These are phyloP conservation scores for Sicyos edulis DNA, from an alignment of 306 rosid genomes.

Conservation along the genomic window DNA sequence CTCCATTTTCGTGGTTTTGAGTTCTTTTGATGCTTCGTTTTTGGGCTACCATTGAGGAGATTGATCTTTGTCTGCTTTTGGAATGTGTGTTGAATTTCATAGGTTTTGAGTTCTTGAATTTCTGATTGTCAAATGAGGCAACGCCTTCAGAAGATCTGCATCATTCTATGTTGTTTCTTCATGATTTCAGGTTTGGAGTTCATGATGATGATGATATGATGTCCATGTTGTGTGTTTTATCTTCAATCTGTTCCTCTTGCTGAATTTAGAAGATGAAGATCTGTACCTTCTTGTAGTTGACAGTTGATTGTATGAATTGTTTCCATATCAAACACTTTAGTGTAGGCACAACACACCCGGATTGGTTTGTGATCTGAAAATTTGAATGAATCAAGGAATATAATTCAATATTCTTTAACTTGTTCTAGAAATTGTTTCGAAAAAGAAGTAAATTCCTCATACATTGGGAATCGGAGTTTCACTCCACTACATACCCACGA, in stretches of 20 bases:
- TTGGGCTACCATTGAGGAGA: neutral
- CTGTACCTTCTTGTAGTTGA: too few relatives aligned
- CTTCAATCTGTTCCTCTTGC: slow-evolving; percentile 11
- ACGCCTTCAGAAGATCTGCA: slow-evolving; percentile 44
- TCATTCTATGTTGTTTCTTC: slow-evolving; percentile 32
- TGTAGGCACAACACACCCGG: neutral
- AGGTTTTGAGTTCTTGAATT: slow-evolving; percentile 25
- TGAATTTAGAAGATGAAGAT: slow-evolving; percentile 11
- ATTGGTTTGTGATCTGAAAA: neutral
- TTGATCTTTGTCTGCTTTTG: slow-evolving; percentile 33
- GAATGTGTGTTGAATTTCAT: slow-evolving; percentile 30
- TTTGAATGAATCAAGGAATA: neutral
- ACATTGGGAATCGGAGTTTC: neutral
- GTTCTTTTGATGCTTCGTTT: neutral
- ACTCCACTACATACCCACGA: too few relatives aligned
- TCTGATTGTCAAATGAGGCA: slow-evolving; percentile 59
- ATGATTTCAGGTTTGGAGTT: slow-evolving; percentile 37
- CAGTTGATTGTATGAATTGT: too few relatives aligned
- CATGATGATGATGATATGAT: slow-evolving; percentile 15
- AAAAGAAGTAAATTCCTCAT: neutral
- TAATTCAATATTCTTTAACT: neutral
- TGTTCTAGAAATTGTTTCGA: neutral
- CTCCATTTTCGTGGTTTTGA: neutral
- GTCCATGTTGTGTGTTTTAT: neutral
- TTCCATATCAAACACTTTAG: too few relatives aligned